Evolutionary conservation across 495 filamentous ascomycete species (phyloP).

Genomic region (Hapsidospora chrysogenum): DNA sequence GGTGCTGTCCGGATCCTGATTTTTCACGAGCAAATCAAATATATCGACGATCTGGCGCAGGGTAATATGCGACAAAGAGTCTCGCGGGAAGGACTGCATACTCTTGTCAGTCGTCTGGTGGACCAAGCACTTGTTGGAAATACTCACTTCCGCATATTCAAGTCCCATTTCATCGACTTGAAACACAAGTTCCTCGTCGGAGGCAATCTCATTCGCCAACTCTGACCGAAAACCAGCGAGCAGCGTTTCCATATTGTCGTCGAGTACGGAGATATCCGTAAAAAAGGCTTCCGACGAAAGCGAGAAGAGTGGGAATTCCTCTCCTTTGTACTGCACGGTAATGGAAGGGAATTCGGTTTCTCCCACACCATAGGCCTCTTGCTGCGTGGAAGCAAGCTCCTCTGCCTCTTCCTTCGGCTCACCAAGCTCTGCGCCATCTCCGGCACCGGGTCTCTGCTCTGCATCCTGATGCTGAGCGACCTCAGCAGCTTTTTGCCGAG

Average conservation of each 20-base stretch:
- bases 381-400: neutral
- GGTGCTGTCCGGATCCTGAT: constrained; percentile 10
- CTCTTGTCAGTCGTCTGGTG: no score
- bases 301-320: constrained; percentile 4
- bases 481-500: no score
- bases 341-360: no score
- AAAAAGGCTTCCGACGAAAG: constrained; percentile 30
- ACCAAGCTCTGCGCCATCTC: constrained; percentile 34
- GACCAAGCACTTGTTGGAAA: constrained; percentile 9
- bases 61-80: constrained; percentile 9
- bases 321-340: constrained; percentile 3
- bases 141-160: constrained; percentile 55
- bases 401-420: constrained; percentile 8
- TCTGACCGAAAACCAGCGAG: constrained; percentile 48
- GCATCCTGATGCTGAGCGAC: no score
- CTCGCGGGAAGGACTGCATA: neutral
- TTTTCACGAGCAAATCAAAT: constrained; percentile 20
- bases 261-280: constrained; percentile 42
- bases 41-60: constrained; percentile 16
- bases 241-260: constrained; percentile 39
- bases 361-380: no score
- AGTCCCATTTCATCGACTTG: constrained; percentile 51
- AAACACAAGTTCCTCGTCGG: constrained; percentile 53
- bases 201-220: constrained; percentile 45
- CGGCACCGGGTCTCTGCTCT: no score